A percentile compares a stretch with the other conserved stretches of the same genome.
Evolutionary conservation across 257 asterid species (phyloP).

Genomic region (Dorcoceras hygrometricum): DNA sequence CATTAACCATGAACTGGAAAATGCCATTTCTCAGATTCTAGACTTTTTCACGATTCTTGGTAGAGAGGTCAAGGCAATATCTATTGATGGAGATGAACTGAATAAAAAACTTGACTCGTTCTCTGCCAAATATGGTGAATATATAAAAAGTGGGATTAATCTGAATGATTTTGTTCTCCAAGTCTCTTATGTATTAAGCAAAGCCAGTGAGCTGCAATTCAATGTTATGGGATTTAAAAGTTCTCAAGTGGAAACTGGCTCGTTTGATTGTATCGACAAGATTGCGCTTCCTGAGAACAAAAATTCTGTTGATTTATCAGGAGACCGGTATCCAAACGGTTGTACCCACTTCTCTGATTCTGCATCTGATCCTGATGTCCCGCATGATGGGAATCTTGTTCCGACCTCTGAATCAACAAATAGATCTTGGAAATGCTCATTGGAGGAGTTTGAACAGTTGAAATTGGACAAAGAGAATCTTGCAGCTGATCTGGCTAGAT

Average conservation of each 20-base stretch:
- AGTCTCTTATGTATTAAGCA: conserved; percentile 58
- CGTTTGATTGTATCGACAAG: conserved; percentile 83
- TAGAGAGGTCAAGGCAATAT: conserved; percentile 54
- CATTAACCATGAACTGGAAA: conserved; percentile 43
- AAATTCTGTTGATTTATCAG: conserved; percentile 45
- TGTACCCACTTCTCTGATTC: conserved; percentile 75
- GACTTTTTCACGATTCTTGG: conserved; percentile 64
- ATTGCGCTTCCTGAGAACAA: conserved; percentile 83
- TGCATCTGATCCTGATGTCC: conserved; percentile 75
- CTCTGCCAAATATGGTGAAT: conserved; percentile 55
- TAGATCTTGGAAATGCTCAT: conserved; percentile 67
- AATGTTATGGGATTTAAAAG: conserved; percentile 65
- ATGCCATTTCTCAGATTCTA: conserved; percentile 60
- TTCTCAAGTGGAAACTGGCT: conserved; percentile 65
- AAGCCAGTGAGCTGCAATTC: conserved; percentile 71
- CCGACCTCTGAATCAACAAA: conserved; percentile 69
- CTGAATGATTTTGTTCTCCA: conserved; percentile 61
- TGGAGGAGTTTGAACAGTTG: conserved; percentile 82
- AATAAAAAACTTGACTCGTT: conserved; percentile 41
- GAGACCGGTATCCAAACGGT: conserved; percentile 52
- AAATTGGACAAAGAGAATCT: conserved; percentile 72
- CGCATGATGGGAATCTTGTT: conserved; percentile 69
- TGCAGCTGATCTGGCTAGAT: conserved; percentile 55
- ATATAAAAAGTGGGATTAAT: conserved; percentile 33
- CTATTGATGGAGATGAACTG: conserved; percentile 45